Percentiles rank a stretch among this genome's conserved stretches.
These are phyloP conservation scores for Penicillium salamii DNA, from an alignment of 495 filamentous ascomycete species.

Conservation along the genomic window DNA sequence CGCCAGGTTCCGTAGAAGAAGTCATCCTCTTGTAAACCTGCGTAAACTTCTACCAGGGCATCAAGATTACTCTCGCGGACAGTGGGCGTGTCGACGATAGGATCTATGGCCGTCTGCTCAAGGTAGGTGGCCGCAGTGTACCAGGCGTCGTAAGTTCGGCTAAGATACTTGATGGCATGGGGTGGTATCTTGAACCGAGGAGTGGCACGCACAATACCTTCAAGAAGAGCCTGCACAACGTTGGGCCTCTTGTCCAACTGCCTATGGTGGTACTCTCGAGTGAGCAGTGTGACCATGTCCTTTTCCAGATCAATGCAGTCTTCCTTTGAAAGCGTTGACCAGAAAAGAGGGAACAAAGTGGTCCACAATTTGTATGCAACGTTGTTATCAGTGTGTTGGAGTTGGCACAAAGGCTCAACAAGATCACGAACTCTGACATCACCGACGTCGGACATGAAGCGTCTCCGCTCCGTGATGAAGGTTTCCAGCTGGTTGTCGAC, in stretches of 20 bases:
- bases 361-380: constrained; percentile 88
- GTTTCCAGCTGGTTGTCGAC: constrained; percentile 77
- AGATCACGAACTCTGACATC: constrained; percentile 84
- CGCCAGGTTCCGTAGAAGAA: constrained; percentile 98
- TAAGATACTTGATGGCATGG: constrained; percentile 91
- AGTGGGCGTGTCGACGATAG: constrained; percentile 75
- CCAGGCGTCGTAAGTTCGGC: constrained; percentile 91
- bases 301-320: constrained; percentile 89
- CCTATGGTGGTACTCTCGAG: constrained; percentile 90
- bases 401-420: constrained; percentile 85
- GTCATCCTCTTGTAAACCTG: constrained; percentile 87
- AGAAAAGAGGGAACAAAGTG: constrained; percentile 84
- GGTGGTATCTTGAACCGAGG: constrained; percentile 90
- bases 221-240: constrained; percentile 85
- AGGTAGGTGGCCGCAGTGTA: constrained; percentile 82
- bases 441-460: constrained; percentile 77
- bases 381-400: constrained; percentile 83
- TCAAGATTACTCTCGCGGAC: constrained; percentile 93
- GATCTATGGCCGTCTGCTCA: constrained; percentile 78
- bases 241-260: constrained; percentile 94
- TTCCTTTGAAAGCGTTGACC: constrained; percentile 82
- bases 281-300: constrained; percentile 79
- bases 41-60: constrained; percentile 86
- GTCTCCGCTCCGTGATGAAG: constrained; percentile 71
- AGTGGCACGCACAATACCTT: constrained; percentile 74